Evolutionary conservation across 2,329 filamentous ascomycete species (phyloP), one percentile per base, ranked within the genome.

Genomic region (Alternaria triticimaculans): DNA sequence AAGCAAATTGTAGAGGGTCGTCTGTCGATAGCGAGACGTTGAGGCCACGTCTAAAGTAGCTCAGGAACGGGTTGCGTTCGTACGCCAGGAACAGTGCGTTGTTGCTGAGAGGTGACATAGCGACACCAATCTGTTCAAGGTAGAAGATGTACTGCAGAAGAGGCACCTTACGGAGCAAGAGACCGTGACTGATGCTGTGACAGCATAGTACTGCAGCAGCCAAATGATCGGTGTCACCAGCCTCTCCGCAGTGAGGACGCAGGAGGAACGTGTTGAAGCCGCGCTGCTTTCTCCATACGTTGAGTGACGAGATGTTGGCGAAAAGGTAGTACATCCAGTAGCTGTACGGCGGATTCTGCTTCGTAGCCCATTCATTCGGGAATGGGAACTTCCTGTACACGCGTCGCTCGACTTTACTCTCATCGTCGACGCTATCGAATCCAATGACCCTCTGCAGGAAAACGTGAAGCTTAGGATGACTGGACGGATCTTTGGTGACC

Each of bases 321-420:
- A 96, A 98, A 57, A 98, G 86, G 76, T 97, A 97, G 82, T 99
- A 99, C 76, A 98, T 92, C 96, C 96, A 99, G 82, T 99, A 99
- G 78, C 92, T 97, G 83, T 99, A 99, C 0, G 96, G 96, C 14
- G 96, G 96, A 76, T 99, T 99, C 80, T 98, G 94, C 73, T 92
- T 94, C 1, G 93, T 94, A 68, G 90, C 88, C 96, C 96, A 99
- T 58, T 89, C 89, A 65, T 89, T 92, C 5, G 96, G 95, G 21
- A 96, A 90, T 0, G 96, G 96, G 71, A 97, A 99, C 79, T 99
- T 99, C 76, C 91, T 92, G 83, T 94, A 97, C n/a, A 98, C 87
- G 20, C 96, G 90, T 26, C 95, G 90, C 81, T 99, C 96, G 3
- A 94, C 87, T 82, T 99, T 99, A 85, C 94, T 97, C 83, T 99